A percentile compares a stretch with the other conserved stretches of the same genome.
phyloP scores from a whole-genome alignment of 148 eudicot species.

The Chenopodium berlandieri region DNA sequence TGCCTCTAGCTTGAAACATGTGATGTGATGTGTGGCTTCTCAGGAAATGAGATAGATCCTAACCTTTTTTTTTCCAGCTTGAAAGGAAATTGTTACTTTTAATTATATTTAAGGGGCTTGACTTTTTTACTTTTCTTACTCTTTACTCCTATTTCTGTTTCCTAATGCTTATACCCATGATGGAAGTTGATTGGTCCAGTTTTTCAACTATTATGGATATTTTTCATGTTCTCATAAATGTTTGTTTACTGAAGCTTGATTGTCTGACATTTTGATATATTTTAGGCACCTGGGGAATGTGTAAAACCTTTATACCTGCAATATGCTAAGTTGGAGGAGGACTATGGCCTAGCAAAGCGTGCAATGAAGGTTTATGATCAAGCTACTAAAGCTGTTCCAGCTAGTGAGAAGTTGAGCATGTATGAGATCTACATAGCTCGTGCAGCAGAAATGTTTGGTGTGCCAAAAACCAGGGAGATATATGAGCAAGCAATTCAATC shows the following conservation, averaged over 20 bases:
- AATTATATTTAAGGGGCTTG: no score
- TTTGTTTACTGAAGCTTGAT: neutral
- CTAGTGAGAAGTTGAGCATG: constrained; percentile 86
- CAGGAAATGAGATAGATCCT: neutral
- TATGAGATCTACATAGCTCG: constrained; percentile 91
- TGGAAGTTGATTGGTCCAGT: neutral
- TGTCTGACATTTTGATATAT: constrained; percentile 17
- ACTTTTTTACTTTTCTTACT: no score
- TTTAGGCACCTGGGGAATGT: constrained; percentile 85
- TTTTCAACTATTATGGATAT: neutral
- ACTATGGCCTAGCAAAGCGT: constrained; percentile 81
- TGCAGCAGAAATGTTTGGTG: constrained; percentile 92
- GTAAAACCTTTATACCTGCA: constrained; percentile 81
- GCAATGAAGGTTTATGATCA: constrained; percentile 93
- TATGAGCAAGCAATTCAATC: constrained; percentile 90
- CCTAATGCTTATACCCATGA: neutral
- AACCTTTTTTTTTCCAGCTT: neutral
- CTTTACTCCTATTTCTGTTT: neutral
- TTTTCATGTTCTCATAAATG: neutral
- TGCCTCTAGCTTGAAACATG: neutral
- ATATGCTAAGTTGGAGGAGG: constrained; percentile 93
- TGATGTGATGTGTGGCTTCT: neutral
- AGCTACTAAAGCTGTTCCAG: constrained; percentile 87
- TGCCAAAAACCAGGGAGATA: constrained; percentile 86
- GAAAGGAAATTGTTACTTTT: neutral